These are phyloP conservation scores for Albifimbria verrucaria DNA, from an alignment of 2,329 filamentous ascomycete species.

Conservation along the genomic window DNA sequence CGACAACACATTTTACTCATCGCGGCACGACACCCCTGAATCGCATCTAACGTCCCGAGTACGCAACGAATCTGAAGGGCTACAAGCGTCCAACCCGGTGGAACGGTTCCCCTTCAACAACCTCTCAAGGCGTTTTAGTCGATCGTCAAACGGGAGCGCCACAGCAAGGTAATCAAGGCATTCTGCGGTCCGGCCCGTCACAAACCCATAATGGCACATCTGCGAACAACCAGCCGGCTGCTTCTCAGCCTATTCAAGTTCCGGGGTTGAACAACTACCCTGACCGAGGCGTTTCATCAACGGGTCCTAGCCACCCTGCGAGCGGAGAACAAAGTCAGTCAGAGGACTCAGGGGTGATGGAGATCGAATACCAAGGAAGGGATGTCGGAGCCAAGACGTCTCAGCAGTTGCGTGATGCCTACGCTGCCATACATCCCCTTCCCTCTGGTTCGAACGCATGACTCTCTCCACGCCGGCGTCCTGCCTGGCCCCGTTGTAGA, in stretches of 20 bases:
- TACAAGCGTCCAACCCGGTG: constrained; percentile 12
- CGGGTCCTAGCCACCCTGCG: constrained; percentile 24
- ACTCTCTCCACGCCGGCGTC: constrained; percentile 57
- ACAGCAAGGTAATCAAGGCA: constrained; percentile 1
- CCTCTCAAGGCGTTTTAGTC: constrained; percentile 6
- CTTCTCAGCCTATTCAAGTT: constrained; percentile 16
- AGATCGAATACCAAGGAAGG: constrained; percentile 12
- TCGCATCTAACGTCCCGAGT: constrained; percentile 44
- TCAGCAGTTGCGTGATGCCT: constrained; percentile 16
- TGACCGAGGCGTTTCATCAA: constrained; percentile 9
- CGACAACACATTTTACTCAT: constrained; percentile 94
- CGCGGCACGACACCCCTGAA: constrained; percentile 77
- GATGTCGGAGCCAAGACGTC: constrained; percentile 10
- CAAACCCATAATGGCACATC: no score
- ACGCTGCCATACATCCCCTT: constrained; percentile 40
- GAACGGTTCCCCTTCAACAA: constrained; percentile 11
- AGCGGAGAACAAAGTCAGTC: constrained; percentile 38
- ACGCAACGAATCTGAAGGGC: constrained; percentile 42
- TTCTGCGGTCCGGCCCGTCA: not conserved
- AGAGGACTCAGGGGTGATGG: constrained; percentile 35
- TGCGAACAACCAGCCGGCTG: constrained; percentile 1
- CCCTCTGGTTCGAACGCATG: constrained; percentile 68
- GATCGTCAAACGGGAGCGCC: not conserved
- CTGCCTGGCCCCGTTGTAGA: constrained; percentile 12
- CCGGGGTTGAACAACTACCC: constrained; percentile 29